phyloP scores from a whole-genome alignment of 2,329 filamentous ascomycete genomes.

The Ilyonectria sp. region DNA sequence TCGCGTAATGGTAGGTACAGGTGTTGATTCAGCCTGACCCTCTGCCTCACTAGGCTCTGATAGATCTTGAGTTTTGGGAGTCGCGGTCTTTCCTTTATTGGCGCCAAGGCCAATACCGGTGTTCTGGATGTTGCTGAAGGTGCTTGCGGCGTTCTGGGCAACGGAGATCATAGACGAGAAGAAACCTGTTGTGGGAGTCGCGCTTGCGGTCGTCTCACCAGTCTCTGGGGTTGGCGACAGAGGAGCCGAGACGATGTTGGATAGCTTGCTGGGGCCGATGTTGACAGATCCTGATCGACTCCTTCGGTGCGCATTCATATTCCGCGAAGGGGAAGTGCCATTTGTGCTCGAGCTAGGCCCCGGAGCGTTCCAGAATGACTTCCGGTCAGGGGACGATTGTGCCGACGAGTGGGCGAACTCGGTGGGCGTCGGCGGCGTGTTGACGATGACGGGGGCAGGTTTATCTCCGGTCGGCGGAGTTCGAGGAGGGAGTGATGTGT shows the following conservation, averaged over 20 bases:
- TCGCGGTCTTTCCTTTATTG: slow-evolving; percentile 53
- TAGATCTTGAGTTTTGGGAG: slow-evolving; percentile 45
- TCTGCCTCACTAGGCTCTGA: slow-evolving; percentile 46
- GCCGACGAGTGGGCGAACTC: slow-evolving; percentile 53
- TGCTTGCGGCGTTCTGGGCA: slow-evolving; percentile 90
- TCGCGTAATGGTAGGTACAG: slow-evolving; percentile 51
- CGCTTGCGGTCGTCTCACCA: slow-evolving; percentile 70
- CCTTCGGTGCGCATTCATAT: slow-evolving; percentile 79
- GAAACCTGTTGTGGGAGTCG: slow-evolving; percentile 74
- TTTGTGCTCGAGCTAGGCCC: slow-evolving; percentile 55
- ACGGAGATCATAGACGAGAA: slow-evolving; percentile 95
- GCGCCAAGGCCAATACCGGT: slow-evolving; percentile 69
- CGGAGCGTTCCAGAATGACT: slow-evolving; percentile 46
- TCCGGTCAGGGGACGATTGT: slow-evolving; percentile 49
- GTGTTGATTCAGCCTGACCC: slow-evolving; percentile 60
- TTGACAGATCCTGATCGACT: slow-evolving; percentile 67
- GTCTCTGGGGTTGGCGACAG: slow-evolving; percentile 83
- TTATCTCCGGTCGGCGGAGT: slow-evolving; percentile 65
- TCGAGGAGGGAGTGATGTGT: slow-evolving; percentile 56
- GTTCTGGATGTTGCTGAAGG: slow-evolving; percentile 81
- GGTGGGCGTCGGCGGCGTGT: slow-evolving; percentile 76
- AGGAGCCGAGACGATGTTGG: slow-evolving; percentile 79
- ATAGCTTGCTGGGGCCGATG: slow-evolving; percentile 87
- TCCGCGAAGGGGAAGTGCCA: slow-evolving; percentile 76
- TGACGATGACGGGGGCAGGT: slow-evolving; percentile 71